Evolutionary conservation across 495 filamentous ascomycete genomes (phyloP).

Genomic region (Pyrenula aspistea): DNA sequence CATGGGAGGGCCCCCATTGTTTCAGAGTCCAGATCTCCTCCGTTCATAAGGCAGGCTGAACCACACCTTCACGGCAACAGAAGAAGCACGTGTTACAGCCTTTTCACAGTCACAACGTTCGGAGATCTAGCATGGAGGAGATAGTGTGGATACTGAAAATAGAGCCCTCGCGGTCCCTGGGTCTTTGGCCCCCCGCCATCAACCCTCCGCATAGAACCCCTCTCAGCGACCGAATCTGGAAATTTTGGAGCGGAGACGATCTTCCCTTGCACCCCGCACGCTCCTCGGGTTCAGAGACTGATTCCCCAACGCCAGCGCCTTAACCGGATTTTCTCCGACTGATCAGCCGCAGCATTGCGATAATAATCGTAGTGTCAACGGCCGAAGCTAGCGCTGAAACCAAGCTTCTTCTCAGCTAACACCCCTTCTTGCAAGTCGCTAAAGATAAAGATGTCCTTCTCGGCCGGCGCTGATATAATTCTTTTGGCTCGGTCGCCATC

Average conservation of each 20-base stretch:
- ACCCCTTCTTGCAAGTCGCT: too few species aligned
- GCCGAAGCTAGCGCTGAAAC: neutral
- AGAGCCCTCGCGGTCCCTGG: too few species aligned
- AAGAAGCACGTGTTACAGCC: neutral
- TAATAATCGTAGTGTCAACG: neutral
- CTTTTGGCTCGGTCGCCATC: neutral
- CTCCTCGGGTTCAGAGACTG: neutral
- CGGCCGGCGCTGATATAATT: neutral
- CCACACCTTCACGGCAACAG: neutral
- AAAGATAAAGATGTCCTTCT: neutral
- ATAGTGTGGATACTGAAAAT: too few species aligned
- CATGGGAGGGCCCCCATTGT: too few species aligned
- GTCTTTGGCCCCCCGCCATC: too few species aligned
- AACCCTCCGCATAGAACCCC: neutral
- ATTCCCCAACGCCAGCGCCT: neutral
- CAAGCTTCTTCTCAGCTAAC: too few species aligned
- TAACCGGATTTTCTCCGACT: neutral
- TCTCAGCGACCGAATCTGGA: neutral
- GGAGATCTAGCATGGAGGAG: too few species aligned
- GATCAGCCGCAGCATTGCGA: neutral
- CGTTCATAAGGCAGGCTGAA: neutral
- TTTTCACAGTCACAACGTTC: too few species aligned
- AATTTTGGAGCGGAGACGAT: too few species aligned
- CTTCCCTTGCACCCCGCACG: neutral
- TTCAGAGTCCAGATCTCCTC: neutral